These are phyloP conservation scores for Rosa hybrid DNA, from an alignment of 331 rosid species.

Conservation along the genomic window DNA sequence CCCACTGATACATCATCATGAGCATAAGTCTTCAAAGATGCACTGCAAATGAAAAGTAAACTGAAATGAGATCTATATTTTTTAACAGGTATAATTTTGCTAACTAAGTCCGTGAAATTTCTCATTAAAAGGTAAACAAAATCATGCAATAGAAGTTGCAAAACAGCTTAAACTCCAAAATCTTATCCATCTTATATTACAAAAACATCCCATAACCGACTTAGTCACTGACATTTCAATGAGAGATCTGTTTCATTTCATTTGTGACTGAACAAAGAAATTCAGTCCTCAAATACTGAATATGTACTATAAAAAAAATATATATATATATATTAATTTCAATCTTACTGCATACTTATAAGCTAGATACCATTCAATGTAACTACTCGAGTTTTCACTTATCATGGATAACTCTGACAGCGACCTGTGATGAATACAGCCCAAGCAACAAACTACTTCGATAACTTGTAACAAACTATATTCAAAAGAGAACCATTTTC, in stretches of 20 bases:
- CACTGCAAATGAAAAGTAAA: slow-evolving; percentile 49
- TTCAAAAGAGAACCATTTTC: slow-evolving; percentile 5
- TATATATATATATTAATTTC: too few relatives aligned
- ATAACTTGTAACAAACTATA: background rate
- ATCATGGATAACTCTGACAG: background rate
- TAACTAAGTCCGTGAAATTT: background rate
- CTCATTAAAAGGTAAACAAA: background rate
- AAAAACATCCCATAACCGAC: background rate
- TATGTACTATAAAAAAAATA: background rate
- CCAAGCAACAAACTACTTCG: background rate
- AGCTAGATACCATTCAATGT: background rate
- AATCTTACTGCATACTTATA: background rate
- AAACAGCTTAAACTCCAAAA: background rate
- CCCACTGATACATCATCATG: slow-evolving; percentile 91
- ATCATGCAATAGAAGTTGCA: background rate
- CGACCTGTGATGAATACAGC: background rate
- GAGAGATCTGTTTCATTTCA: background rate
- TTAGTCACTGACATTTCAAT: background rate
- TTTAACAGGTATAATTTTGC: background rate
- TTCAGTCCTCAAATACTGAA: background rate
- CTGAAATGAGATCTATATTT: background rate
- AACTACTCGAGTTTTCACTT: background rate
- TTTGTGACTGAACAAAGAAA: background rate
- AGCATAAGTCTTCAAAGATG: slow-evolving; percentile 86
- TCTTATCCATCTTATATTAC: slow-evolving; percentile 5